Base-by-base conservation (phyloP, 176 grass and related monocot species). In the Typha latifolia region DNA sequence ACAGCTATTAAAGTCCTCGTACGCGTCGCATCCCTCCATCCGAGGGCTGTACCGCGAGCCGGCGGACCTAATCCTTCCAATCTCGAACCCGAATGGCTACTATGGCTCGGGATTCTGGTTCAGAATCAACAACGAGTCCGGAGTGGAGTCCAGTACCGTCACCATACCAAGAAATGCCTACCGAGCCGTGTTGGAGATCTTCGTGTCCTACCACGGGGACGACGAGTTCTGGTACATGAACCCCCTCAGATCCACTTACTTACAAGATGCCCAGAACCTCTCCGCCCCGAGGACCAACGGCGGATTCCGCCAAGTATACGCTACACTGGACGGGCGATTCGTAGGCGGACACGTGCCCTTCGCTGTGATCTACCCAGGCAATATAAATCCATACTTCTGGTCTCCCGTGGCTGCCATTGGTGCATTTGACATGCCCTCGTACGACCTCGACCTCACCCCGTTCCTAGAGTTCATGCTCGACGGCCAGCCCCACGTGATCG, bases 381-480 rank as follows among this genome's bases (percentile, higher is more conserved):
- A 24, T 29, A 70, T 70, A 7, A 70, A 70, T 29, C 68, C 68
- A 3, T 70, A 47, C 29, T 57, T 70, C 51, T 70, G 68, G 68
- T 70, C 68, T 16, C 68, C 68, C 18, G 51, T 70, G 1, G 29
- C 68, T 5, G 68, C 68, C 51, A 70, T 70, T 26, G 68, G 68
- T 48, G 68, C 49, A 14, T 70, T 70, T 51, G 68, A 70, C 50
- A 70, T 70, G 68, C 68, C 68, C 6, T 70, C 68, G 15, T 70
- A 70, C 51, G 68, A 70, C 51, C 68, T 70, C 51, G 68, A 70
- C 68, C 51, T 70, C 50, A 70, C 68, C 3, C 68, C 68, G 8
- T 70, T 70, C 50, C 68, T 70, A 5, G 50, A 51, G 11, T 21
- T 70, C 16, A 70, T 70, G 51, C 68, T 70, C 29, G 68, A 70